phyloP scores from a whole-genome alignment of 768 basidiomycete species.

The Phaeotremella skinneri region DNA sequence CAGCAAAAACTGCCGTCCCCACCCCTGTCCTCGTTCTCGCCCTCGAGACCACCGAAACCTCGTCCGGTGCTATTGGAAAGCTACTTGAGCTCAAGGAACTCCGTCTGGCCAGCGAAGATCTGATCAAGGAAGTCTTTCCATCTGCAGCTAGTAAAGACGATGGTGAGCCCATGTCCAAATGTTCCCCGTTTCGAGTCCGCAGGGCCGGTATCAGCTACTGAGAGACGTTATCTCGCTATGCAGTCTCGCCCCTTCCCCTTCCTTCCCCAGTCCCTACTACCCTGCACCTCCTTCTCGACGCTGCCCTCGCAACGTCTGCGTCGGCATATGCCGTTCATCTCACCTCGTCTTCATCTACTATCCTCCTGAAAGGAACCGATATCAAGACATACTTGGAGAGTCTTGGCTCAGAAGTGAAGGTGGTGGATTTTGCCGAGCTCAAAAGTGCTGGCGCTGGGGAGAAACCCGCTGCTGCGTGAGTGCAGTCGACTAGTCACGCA shows the following conservation, averaged over 20 bases:
- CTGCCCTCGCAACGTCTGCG: conserved; percentile 68
- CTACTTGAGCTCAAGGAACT: conserved; percentile 71
- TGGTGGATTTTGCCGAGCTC: conserved; percentile 69
- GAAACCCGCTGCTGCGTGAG: conserved; percentile 44
- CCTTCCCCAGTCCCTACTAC: conserved; percentile 66
- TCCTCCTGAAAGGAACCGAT: conserved; percentile 77
- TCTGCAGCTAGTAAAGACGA: conserved; percentile 73
- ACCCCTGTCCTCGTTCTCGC: conserved; percentile 85
- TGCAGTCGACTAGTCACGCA: neutral
- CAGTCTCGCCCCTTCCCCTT: conserved; percentile 76
- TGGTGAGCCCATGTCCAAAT: conserved; percentile 63
- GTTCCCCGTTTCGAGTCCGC: too few species aligned
- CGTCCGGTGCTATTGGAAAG: conserved; percentile 72
- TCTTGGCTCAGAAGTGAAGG: conserved; percentile 61
- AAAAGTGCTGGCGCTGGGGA: conserved; percentile 53
- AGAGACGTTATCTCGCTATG: neutral
- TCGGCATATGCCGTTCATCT: conserved; percentile 74
- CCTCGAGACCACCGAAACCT: conserved; percentile 77
- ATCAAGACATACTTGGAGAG: conserved; percentile 68
- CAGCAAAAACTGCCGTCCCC: conserved; percentile 79
- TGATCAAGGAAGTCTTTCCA: conserved; percentile 76
- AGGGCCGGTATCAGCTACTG: too few species aligned
- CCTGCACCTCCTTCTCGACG: conserved; percentile 67
- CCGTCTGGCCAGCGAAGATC: conserved; percentile 78
- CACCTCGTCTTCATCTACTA: conserved; percentile 63